Evolutionary conservation across 2,329 filamentous ascomycete genomes (phyloP).

Genomic region (Cladobotryum protrusum): DNA sequence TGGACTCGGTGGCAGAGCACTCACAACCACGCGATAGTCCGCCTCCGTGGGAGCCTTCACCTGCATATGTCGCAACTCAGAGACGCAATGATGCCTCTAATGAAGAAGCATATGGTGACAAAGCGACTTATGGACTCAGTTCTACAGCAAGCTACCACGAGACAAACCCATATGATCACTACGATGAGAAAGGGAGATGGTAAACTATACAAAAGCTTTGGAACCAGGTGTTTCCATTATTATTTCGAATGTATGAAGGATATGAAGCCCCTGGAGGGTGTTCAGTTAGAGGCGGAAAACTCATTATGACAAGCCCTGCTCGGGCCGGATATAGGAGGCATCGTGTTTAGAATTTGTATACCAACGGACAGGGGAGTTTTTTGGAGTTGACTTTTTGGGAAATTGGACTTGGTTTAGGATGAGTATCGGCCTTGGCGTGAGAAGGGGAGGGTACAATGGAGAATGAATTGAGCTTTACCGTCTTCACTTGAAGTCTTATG

Average conservation of each 20-base stretch:
- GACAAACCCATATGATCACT: conserved; percentile 8
- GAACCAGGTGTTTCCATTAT: no score
- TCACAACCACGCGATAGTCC: conserved; percentile 6
- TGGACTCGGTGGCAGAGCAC: conserved; percentile 18
- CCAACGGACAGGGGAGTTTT: neutral
- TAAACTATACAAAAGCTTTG: neutral
- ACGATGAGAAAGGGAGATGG: conserved; percentile 4
- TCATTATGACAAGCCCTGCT: no score
- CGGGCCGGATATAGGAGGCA: neutral
- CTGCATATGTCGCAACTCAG: neutral
- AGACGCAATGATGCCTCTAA: neutral
- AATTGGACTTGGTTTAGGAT: no score
- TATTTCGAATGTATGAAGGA: no score
- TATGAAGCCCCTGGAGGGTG: no score
- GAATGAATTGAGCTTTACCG: no score
- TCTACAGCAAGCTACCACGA: neutral
- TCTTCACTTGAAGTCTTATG: no score
- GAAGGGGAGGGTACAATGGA: no score
- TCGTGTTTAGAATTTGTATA: neutral
- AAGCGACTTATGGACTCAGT: conserved; percentile 5
- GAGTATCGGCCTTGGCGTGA: no score
- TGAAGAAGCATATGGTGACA: conserved; percentile 1
- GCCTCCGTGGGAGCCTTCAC: conserved; percentile 3
- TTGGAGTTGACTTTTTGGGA: no score
- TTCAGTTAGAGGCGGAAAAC: no score